Evolutionary conservation across 2,329 filamentous ascomycete species (phyloP).

Genomic region (Aspergillus pseudoterreus): DNA sequence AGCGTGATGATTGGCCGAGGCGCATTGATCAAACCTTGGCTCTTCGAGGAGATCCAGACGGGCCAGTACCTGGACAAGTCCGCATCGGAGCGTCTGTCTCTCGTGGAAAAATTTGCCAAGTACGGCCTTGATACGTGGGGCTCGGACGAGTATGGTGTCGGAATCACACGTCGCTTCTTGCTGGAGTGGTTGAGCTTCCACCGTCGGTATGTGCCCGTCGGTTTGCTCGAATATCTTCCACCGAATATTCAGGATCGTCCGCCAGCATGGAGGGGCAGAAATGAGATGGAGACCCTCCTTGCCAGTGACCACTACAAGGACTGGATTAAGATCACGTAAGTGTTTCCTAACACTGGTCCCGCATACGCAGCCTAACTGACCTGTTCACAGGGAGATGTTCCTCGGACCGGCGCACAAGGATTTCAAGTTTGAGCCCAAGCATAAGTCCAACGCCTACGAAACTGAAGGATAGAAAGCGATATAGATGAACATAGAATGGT

Average conservation of each 20-base stretch:
- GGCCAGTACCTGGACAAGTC: constrained; percentile 96
- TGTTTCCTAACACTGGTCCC: constrained; percentile 19
- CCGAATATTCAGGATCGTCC: constrained; percentile 86
- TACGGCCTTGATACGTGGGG: constrained; percentile 95
- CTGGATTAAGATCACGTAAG: constrained; percentile 97
- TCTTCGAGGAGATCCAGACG: constrained; percentile 92
- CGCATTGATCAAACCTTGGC: constrained; percentile 94
- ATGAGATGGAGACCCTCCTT: constrained; percentile 91
- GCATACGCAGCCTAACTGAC: constrained; percentile 8
- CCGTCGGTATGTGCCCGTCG: constrained; percentile 85
- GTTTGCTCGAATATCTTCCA: constrained; percentile 81
- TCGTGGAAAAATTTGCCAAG: constrained; percentile 83
- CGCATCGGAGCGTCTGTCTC: constrained; percentile 75
- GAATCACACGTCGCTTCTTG: constrained; percentile 84
- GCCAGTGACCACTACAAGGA: constrained; percentile 89
- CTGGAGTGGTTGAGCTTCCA: constrained; percentile 95
- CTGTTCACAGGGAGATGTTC: constrained; percentile 79
- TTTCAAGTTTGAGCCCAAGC: constrained; percentile 95
- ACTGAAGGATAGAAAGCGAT: constrained; percentile 53
- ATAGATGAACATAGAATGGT: no score
- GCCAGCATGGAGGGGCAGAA: constrained; percentile 75
- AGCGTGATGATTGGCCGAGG: constrained; percentile 97
- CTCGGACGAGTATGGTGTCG: constrained; percentile 88
- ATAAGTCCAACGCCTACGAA: constrained; percentile 90
- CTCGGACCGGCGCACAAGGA: constrained; percentile 83